Base-by-base conservation (phyloP, 2,329 filamentous ascomycete genomes). In the Exophiala spinifera region DNA sequence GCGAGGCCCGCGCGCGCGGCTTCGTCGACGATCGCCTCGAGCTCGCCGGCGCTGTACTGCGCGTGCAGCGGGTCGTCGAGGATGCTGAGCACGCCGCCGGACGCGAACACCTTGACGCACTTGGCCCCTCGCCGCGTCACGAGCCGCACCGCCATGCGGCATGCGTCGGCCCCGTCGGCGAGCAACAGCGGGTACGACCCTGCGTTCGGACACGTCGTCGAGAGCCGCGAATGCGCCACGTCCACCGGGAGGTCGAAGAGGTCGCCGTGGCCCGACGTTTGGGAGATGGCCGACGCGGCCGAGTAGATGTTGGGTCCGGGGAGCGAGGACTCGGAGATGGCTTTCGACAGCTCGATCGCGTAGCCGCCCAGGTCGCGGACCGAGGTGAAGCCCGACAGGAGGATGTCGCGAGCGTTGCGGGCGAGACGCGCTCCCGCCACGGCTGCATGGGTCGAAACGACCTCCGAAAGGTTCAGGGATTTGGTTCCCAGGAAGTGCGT, bases 261-360 rank as follows among this genome's bases (percentile, higher is more conserved):
- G 57, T 79, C 77, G 4, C 74, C 76, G 60, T 80, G 78, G 0
- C 79, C 78, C 3, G 73, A 77, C 0, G 75, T 79, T 57, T 75
- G 74, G 48, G 71, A 74, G 47, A 81, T 69, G 13, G 70, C 64
- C 1, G 69, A 69, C 20, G 76, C 69, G 1, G 75, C 68, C 0
- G 72, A 74, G 66, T 80, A 81, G 11, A 81, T 72, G 50, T 76
- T 76, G 0, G 76, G 76, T 0, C 77, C 77, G 6, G 74, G 61
- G 23, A 80, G 68, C 15, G 65, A 66, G 1, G 76, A 77, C 33
- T 76, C 72, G 7, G 72, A 62, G 40, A 81, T 71, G 0, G 72
- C 72, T 3, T 67, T 66, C 3, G 69, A 65, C 10, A 79, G 61
- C 39, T 80, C 75, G 3, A 73, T 70, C 1, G 68, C 76, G 55